Base-by-base conservation (phyloP, 768 basidiomycete species). In the Phaffia tasmanica region DNA sequence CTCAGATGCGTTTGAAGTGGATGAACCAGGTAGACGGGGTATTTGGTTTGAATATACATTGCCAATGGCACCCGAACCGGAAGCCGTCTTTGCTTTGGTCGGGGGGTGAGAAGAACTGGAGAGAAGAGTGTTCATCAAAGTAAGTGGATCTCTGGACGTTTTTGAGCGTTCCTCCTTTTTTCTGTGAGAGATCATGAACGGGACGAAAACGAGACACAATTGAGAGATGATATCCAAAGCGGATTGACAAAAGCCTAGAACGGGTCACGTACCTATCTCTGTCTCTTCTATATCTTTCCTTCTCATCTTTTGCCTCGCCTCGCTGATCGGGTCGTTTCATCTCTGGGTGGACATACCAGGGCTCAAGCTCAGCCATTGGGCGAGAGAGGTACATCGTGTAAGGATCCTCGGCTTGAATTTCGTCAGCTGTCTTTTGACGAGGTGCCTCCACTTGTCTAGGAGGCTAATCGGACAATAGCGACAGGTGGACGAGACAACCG, bases 301-400 rank as follows among this genome's bases (percentile, higher is more conserved):
- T 19, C 11, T 63, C 57, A 25, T 56, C 51, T 42, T 46, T 64
- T 9, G 62, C 49, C 32, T 63, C 62, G 1, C 53, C 53, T 50
- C 67, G 50, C 23, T 64, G 62, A 16, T 69, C 67, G 50, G 51
- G 42, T 29, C 46, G 29, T 23, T 61, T 62, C 29, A 67, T 47
- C n/a, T 57, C 51, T 25, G 61, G 61, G 23, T 68, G 55, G 9
- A 51, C 57, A 46, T 63, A 69, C 67, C 67, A 69, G 21, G 67
- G 67, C 53, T 64, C 61, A 25, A 57, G 54, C 47, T 69, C 62
- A 23, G 57, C 49, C n/a, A 59, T 63, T 3, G 67, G 57, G 27
- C 62, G 62, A 25, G 62, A 58, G 27, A 69, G 63, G 27, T 64
- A 69, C 67, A 69, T 69, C 6, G 67, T 64, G 53, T 69, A 53